Evolutionary conservation across 129 eudicot species (phyloP).

Genomic region (Flaveria bidentis): DNA sequence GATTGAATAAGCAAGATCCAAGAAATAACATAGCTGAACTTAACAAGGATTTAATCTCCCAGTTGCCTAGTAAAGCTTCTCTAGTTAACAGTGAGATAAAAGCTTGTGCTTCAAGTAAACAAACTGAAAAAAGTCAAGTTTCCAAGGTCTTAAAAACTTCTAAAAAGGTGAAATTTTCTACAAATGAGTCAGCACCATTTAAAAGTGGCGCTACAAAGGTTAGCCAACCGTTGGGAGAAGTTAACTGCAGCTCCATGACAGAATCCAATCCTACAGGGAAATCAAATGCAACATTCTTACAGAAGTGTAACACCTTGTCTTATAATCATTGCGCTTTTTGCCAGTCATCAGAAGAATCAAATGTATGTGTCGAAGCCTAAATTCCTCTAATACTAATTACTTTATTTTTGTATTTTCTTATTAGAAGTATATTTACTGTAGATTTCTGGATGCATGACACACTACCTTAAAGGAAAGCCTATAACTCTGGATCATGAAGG

Average conservation of each 20-base stretch:
- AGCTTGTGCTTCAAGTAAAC: conserved; percentile 15
- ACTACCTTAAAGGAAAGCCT: conserved; percentile 71
- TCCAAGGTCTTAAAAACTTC: conserved; percentile 15
- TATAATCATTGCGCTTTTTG: conserved; percentile 66
- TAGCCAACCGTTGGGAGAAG: conserved; percentile 26
- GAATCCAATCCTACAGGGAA: conserved; percentile 14
- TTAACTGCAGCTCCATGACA: conserved; percentile 3
- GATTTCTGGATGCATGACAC: conserved; percentile 80
- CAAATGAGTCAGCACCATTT: conserved; percentile 23
- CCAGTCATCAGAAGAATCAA: conserved; percentile 61
- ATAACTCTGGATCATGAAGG: conserved; percentile 44
- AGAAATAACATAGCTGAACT: conserved; percentile 10
- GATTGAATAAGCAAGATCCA: conserved; percentile 25
- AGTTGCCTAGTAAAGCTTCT: conserved; percentile 15
- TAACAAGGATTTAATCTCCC: conserved; percentile 17
- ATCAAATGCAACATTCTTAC: conserved; percentile 34
- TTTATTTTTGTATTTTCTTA: not conserved
- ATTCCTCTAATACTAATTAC: not conserved
- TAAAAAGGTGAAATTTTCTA: conserved; percentile 41
- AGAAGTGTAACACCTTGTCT: conserved; percentile 40
- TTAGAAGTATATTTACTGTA: conserved; percentile 30
- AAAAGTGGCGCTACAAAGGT: conserved; percentile 25
- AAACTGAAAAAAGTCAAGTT: conserved; percentile 8
- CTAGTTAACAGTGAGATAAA: conserved; percentile 19
- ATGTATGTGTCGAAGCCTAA: conserved; percentile 40